Evolutionary conservation across 1,284 basidiomycete genomes (phyloP), one percentile per base, ranked within the genome.

Genomic region (Ustilago tritici): DNA sequence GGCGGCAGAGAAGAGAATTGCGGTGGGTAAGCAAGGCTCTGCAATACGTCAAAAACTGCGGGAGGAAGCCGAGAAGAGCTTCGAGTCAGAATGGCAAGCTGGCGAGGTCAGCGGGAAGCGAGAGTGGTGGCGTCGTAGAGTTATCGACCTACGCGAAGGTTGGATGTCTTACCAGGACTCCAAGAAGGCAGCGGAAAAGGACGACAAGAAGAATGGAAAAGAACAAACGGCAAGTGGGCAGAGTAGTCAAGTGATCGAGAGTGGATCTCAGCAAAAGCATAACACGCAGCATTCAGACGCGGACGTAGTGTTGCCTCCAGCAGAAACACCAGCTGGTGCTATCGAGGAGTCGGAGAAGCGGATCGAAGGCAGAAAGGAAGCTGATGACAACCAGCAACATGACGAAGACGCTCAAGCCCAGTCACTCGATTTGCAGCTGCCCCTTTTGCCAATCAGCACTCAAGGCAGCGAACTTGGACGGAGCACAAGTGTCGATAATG

Each of bases 71-170:
- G 63, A 57, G 34, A 41, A 34, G 11, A 38, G 35, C 19, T 46
- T 58, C 43, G 36, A 47, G 38, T 43, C 56, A 8, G 58, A 74
- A n/a, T 76, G 73, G 76, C 57, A 78, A 31, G 67, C 68, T 11
- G 73, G 67, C 40, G 63, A 65, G 47, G 73, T 76, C 23, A 61
- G 69, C 36, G 53, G 49, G 15, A 76, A 75, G 62, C 70, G 79
- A 3, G 35, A 57, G 8, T 62, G 52, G 32, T 78, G 76, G 73
- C 69, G 70, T 3, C 31, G 15, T 2, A 53, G 41, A 19, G 52
- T 76, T 15, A 36, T 53, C 14, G 63, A 68, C 32, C 65, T 76
- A 3, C 58, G 54, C 28, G 67, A 64, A 14, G 65, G 56, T 12
- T 78, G 76, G 76, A 40, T 55, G 15, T 53, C 54, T 32, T 53